phyloP scores from a whole-genome alignment of 1,284 basidiomycete genomes.

The Sanghuangporus baumii region DNA sequence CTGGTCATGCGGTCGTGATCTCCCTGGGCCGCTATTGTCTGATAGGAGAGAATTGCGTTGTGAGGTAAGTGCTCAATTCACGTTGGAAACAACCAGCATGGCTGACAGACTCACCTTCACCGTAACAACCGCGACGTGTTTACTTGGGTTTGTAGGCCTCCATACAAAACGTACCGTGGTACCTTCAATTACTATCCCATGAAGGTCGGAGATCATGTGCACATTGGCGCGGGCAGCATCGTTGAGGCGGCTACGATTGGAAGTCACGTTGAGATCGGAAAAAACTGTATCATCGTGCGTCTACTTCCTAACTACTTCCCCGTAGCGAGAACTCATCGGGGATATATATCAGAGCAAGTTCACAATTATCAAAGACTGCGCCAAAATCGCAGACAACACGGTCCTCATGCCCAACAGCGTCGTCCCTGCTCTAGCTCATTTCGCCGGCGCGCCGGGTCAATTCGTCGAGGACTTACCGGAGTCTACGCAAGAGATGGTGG shows the following conservation, averaged over 20 bases:
- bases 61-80: conserved; percentile 53
- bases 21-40: conserved; percentile 90
- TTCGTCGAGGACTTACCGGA: conserved; percentile 86
- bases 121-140: background rate
- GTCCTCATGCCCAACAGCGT: conserved; percentile 92
- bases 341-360: conserved; percentile 76
- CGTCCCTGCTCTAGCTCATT: conserved; percentile 82
- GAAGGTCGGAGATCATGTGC: conserved; percentile 93
- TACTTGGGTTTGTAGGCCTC: conserved; percentile 44
- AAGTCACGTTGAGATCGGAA: conserved; percentile 91
- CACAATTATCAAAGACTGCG: conserved; percentile 94
- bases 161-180: conserved; percentile 86
- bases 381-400: conserved; percentile 81
- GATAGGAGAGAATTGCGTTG: conserved; percentile 83
- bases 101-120: background rate
- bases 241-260: conserved; percentile 95
- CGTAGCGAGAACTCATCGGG: background rate
- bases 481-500: conserved; percentile 79
- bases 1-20: conserved; percentile 89
- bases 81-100: no score
- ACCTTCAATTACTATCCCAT: conserved; percentile 98
- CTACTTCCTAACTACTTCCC: background rate
- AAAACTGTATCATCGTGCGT: conserved; percentile 85
- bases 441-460: conserved; percentile 87
- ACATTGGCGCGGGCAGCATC: conserved; percentile 82